These are phyloP conservation scores for Colletotrichum lindemuthianum DNA, from an alignment of 2,329 filamentous ascomycete genomes.

Conservation along the genomic window DNA sequence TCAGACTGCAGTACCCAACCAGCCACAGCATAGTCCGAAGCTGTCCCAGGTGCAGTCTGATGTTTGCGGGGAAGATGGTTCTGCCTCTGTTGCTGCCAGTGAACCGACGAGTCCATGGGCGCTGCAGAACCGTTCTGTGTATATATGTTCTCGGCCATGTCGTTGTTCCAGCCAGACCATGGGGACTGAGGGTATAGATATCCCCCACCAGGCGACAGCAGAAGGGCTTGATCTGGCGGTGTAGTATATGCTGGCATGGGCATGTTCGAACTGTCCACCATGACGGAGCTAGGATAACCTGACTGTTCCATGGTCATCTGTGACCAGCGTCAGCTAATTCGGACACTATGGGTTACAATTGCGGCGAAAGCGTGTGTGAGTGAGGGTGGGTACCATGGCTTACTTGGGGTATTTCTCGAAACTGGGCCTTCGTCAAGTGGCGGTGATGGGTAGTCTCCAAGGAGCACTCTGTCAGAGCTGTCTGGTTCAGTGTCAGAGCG, in stretches of 20 bases:
- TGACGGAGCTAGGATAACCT: neutral
- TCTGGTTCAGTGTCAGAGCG: no score
- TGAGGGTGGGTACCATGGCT: neutral
- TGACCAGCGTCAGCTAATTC: neutral
- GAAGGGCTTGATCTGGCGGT: neutral
- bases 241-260: neutral
- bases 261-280: neutral
- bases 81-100: neutral
- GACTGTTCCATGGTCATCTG: neutral
- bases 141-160: neutral
- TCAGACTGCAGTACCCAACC: neutral
- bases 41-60: neutral
- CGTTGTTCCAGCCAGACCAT: slow-evolving; percentile 8
- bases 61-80: neutral
- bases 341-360: neutral
- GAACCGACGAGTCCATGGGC: neutral
- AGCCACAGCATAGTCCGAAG: neutral
- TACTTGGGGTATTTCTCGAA: neutral
- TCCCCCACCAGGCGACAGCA: neutral
- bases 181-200: neutral
- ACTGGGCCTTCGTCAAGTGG: neutral
- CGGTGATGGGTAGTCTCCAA: no score
- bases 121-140: neutral
- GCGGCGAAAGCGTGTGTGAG: neutral
- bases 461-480: no score